Evolutionary conservation across 1,284 basidiomycete species (phyloP).

Genomic region (Cutaneotrichosporon sp.): DNA sequence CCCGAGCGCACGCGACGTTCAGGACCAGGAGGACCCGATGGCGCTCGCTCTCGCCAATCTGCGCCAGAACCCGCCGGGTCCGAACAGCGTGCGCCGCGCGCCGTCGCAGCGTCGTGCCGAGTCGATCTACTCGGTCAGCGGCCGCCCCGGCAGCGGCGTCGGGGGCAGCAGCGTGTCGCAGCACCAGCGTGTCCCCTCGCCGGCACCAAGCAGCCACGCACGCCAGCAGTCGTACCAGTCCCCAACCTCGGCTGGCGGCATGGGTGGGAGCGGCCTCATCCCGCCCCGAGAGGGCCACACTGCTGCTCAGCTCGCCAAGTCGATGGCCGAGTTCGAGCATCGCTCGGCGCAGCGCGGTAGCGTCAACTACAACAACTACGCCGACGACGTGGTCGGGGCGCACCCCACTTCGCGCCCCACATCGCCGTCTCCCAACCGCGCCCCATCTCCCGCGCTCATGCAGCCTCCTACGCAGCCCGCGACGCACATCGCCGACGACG

Average conservation of each 20-base stretch:
- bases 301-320: slow-evolving; percentile 52
- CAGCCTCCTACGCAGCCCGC: slow-evolving; percentile 61
- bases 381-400: slow-evolving; percentile 71
- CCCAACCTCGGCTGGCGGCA: slow-evolving; percentile 12
- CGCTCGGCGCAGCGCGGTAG: slow-evolving; percentile 35
- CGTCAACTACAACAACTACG: slow-evolving; percentile 58
- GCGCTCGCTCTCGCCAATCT: slow-evolving; percentile 54
- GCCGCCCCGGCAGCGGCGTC: background rate
- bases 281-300: slow-evolving; percentile 54
- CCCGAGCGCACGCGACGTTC: slow-evolving; percentile 41
- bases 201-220: slow-evolving; percentile 34
- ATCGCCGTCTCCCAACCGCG: slow-evolving; percentile 59
- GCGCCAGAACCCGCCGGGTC: slow-evolving; percentile 39
- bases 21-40: slow-evolving; percentile 68
- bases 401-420: slow-evolving; percentile 67
- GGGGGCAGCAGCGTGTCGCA: background rate
- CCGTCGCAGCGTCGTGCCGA: slow-evolving; percentile 48
- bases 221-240: slow-evolving; percentile 19
- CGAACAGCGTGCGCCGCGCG: slow-evolving; percentile 45
- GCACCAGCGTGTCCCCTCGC: slow-evolving; percentile 28
- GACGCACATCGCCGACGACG: slow-evolving; percentile 66
- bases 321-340: slow-evolving; percentile 53
- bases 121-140: slow-evolving; percentile 33
- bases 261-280: slow-evolving; percentile 48
- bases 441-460: slow-evolving; percentile 62